Evolutionary conservation across 1,284 basidiomycete species (phyloP).

Genomic region (Vanrija humicola): DNA sequence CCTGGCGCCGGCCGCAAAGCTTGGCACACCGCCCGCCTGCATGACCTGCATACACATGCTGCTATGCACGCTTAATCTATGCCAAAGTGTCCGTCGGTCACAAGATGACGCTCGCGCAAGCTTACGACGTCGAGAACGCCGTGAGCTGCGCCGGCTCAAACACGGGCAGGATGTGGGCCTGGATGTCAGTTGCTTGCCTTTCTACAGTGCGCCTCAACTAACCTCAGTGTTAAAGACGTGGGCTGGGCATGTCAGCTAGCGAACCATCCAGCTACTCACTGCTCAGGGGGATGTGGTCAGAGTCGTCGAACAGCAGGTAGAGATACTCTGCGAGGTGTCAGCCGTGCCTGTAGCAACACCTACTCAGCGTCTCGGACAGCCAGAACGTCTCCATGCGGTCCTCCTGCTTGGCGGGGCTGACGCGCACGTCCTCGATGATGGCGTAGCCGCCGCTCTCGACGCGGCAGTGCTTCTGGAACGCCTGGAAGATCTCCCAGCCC

Average conservation of each 20-base stretch:
- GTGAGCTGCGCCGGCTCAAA: slow-evolving; percentile 41
- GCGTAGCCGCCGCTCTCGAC: slow-evolving; percentile 76
- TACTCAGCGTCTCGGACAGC: slow-evolving; percentile 82
- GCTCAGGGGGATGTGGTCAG: slow-evolving; percentile 64
- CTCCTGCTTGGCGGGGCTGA: slow-evolving; percentile 59
- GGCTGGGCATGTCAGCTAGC: slow-evolving; percentile 51
- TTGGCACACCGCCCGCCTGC: too few species aligned
- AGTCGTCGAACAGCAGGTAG: slow-evolving; percentile 80
- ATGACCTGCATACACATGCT: too few species aligned
- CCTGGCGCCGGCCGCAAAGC: too few species aligned
- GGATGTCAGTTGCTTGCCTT: background rate
- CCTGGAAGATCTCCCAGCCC: slow-evolving; percentile 87
- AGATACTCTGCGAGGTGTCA: slow-evolving; percentile 62
- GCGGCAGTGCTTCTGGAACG: slow-evolving; percentile 76
- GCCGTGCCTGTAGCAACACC: slow-evolving; percentile 13
- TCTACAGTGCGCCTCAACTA: slow-evolving; percentile 18
- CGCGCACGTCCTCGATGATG: slow-evolving; percentile 77
- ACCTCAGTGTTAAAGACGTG: slow-evolving; percentile 96
- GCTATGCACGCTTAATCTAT: background rate
- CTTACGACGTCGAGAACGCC: slow-evolving; percentile 33
- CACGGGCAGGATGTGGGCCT: slow-evolving; percentile 49
- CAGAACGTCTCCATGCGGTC: slow-evolving; percentile 97
- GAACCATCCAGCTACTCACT: slow-evolving; percentile 51
- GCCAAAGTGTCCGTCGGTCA: background rate
- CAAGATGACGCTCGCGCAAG: background rate